These are phyloP conservation scores for Laetiporus sulphureus DNA, from an alignment of 1,284 basidiomycete genomes.

Conservation along the genomic window DNA sequence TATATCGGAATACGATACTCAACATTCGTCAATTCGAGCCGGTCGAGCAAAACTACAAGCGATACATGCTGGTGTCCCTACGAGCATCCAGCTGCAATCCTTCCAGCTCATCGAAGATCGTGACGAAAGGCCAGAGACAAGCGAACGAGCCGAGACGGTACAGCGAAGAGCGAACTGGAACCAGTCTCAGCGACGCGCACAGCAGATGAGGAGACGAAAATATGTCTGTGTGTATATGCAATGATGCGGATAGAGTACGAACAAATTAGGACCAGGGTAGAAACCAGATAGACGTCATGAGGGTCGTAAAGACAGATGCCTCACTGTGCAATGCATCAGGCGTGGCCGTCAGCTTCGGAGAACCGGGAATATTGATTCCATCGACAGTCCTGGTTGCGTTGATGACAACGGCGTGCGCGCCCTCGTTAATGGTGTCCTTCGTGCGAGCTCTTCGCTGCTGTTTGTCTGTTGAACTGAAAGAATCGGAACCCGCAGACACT, in stretches of 20 bases:
- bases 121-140: slow-evolving; percentile 1
- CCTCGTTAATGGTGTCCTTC: too few relatives aligned
- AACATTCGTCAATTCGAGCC: slow-evolving; percentile 16
- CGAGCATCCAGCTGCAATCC: too few relatives aligned
- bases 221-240: slow-evolving; percentile 16
- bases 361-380: too few relatives aligned
- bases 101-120: slow-evolving; percentile 4
- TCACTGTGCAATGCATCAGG: too few relatives aligned
- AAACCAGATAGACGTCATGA: slow-evolving; percentile 14
- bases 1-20: slow-evolving; percentile 25
- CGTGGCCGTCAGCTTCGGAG: too few relatives aligned
- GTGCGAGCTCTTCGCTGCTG: too few relatives aligned
- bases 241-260: slow-evolving; percentile 18
- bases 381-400: too few relatives aligned
- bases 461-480: too few relatives aligned
- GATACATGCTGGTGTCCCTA: too few relatives aligned
- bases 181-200: slow-evolving; percentile 6
- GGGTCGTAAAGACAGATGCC: too few relatives aligned
- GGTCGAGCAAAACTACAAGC: slow-evolving; percentile 9
- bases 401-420: too few relatives aligned
- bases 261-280: slow-evolving; percentile 8
- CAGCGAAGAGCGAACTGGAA: slow-evolving; percentile 5
- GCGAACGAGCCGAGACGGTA: slow-evolving; percentile 1
- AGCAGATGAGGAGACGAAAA: slow-evolving; percentile 2
- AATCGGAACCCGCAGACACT: too few relatives aligned